Evolutionary conservation across 495 filamentous ascomycete species (phyloP), one percentile per base, ranked within the genome.

Genomic region (Penicillium bovifimosum): DNA sequence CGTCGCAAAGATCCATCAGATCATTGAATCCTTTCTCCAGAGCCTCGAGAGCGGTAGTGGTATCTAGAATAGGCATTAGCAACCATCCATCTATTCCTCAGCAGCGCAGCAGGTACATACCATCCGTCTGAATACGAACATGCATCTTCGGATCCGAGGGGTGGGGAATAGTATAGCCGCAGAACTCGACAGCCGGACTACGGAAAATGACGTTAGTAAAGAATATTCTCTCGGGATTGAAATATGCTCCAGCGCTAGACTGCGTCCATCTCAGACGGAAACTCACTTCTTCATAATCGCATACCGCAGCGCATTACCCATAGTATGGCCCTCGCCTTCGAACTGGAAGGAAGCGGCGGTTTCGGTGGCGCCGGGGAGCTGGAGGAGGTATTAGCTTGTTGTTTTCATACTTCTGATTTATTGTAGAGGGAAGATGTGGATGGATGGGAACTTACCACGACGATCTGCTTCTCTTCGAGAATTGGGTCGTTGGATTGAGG

Each of bases 231-330:
- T 5, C 0, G 1, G 24, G 2, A 16, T 42, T n/a, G 13, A n/a
- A 16, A n/a, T 5, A 5, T 27, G 1, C 16, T 16, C 13, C 41
- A 6, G 11, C 26, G 11, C 11, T 4, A 24, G n/a, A 13, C 38
- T 11, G 14, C 17, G 14, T 34, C 7, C 13, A 26, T 10, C n/a
- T 35, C 6, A 18, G 35, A 13, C 0, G 31, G n/a, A n/a, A 24
- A 68, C 79, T 50, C 73, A 96, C 93, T 98, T 98, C 74, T 96
- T 96, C 91, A 96, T 96, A 59, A 97, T 96, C 54, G 96, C 85
- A 65, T 86, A 96, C 56, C 93, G 79, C 53, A 98, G 75, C 5
- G 92, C 89, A 70, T 98, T 98, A 3, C 95, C 93, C 52, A 98
- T 74, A 0, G 93, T 98, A 65, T 98, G 93, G 17, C 93, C 92